These are phyloP conservation scores for Chenopodium suecicum DNA, from an alignment of 148 eudicot species.

Conservation along the genomic window DNA sequence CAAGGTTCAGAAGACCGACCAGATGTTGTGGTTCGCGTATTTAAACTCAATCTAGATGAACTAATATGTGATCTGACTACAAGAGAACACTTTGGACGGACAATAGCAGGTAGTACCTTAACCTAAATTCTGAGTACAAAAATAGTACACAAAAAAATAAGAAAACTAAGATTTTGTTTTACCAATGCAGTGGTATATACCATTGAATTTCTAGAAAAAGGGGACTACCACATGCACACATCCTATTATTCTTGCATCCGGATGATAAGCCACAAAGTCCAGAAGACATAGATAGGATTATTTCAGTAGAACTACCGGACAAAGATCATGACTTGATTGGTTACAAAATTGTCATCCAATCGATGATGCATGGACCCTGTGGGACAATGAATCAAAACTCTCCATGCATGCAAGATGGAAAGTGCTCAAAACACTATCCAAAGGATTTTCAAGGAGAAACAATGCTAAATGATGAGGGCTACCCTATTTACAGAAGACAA, in stretches of 20 bases:
- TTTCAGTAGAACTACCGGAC: not conserved
- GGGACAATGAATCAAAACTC: not conserved
- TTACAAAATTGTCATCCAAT: not conserved
- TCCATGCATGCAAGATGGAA: not conserved
- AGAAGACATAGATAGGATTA: not conserved
- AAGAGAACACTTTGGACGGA: too few relatives aligned
- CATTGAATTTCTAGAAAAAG: not conserved
- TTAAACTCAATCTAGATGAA: too few relatives aligned
- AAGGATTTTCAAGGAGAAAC: not conserved
- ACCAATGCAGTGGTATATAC: not conserved
- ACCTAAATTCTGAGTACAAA: not conserved
- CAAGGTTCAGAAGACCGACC: too few relatives aligned
- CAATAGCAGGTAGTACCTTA: too few relatives aligned
- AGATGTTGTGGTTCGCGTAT: too few relatives aligned
- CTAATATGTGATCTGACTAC: too few relatives aligned
- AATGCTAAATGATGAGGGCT: not conserved
- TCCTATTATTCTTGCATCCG: not conserved
- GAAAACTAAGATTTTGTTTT: not conserved
- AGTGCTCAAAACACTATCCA: not conserved
- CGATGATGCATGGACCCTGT: slow-evolving; percentile 7
- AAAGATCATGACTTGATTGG: not conserved
- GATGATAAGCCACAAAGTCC: not conserved
- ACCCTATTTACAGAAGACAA: not conserved
- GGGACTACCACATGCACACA: not conserved
- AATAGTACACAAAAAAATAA: not conserved